Evolutionary conservation across 805 yeast genomes (phyloP).

Genomic region (Candida nemodendra): DNA sequence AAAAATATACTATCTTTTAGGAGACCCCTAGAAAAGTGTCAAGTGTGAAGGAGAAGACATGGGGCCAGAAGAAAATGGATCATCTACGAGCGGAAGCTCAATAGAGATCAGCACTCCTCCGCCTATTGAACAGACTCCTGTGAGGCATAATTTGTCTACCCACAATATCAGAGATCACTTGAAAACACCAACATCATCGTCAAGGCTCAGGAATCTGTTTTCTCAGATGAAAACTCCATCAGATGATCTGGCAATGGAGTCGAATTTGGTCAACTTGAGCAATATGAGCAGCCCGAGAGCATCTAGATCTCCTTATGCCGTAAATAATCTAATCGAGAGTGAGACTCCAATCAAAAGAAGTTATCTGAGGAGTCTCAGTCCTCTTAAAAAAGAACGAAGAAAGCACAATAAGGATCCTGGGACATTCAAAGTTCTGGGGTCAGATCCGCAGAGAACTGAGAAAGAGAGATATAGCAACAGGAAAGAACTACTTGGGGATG

Average conservation of each 20-base stretch:
- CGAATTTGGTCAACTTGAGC: neutral
- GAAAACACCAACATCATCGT: neutral
- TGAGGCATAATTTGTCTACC: neutral
- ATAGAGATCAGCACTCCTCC: too few relatives aligned
- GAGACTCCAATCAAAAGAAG: slow-evolving; percentile 13
- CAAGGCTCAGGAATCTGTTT: slow-evolving; percentile 1
- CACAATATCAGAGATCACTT: neutral
- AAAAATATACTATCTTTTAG: too few relatives aligned
- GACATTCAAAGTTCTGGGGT: slow-evolving; percentile 2
- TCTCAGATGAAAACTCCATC: neutral
- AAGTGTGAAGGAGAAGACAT: too few relatives aligned
- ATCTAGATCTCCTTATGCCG: neutral
- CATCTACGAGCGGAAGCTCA: too few relatives aligned
- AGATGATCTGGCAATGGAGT: neutral
- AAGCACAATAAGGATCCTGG: slow-evolving; percentile 1
- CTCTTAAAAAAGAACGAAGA: slow-evolving; percentile 4
- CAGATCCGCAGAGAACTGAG: slow-evolving; percentile 1
- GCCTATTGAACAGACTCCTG: slow-evolving; percentile 1
- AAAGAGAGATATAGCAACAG: neutral
- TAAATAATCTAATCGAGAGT: slow-evolving; percentile 1
- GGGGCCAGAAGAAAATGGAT: too few relatives aligned
- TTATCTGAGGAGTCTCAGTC: slow-evolving; percentile 10
- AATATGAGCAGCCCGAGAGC: neutral
- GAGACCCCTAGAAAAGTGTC: too few relatives aligned
- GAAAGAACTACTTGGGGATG: neutral